Base-by-base conservation (phyloP, 2,329 filamentous ascomycete genomes). In the Cladophialophora exuberans region DNA sequence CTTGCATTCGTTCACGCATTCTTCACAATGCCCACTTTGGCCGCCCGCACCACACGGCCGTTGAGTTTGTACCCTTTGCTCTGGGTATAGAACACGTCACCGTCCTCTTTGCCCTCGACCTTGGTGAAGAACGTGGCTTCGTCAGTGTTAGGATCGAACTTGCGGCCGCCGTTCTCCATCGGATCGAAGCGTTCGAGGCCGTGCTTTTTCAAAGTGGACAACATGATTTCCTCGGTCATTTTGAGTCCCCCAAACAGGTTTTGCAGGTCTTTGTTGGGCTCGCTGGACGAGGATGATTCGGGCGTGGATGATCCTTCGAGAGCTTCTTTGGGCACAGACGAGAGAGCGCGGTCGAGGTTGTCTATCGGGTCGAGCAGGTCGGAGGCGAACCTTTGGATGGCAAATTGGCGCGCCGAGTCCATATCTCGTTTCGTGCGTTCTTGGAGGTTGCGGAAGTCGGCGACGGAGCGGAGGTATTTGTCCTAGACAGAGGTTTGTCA, bases 401-500 rank as follows among this genome's bases (percentile, higher is more conserved):
- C 94, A 67, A 96, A 99, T 76, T 96, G 89, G 66, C 87, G 87
- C 17, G 93, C 90, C 17, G 83, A 76, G 74, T 94, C 89, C 72
- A 95, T 87, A 65, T 99, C 94, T 69, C 94, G 90, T 72, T 87
- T 83, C 38, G 90, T 96, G 69, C 94, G 90, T 69, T 97, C 90
- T 79, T 97, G 93, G 47, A 99, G 88, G 78, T 97, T 99, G 72
- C 90, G 90, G 83, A 95, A 97, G 68, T 99, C 94, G 76, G 94
- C 94, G 62, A 97, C 86, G 52, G 89, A 88, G 71, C 94, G 93
- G 61, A 97, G 83, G 75, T 91, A 95, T 79, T 91, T 94, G 77
- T 97, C 94, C 94, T 97, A 64, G 35, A 47, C 56, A 51, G 46
- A 43, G n/a, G n/a, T n/a, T n/a, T n/a, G n/a, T n/a, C n/a, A 35